A percentile compares a stretch with the other conserved stretches of the same genome.
These are phyloP conservation scores for Rubus parviflorus DNA, from an alignment of 306 rosid genomes.

Conservation along the genomic window DNA sequence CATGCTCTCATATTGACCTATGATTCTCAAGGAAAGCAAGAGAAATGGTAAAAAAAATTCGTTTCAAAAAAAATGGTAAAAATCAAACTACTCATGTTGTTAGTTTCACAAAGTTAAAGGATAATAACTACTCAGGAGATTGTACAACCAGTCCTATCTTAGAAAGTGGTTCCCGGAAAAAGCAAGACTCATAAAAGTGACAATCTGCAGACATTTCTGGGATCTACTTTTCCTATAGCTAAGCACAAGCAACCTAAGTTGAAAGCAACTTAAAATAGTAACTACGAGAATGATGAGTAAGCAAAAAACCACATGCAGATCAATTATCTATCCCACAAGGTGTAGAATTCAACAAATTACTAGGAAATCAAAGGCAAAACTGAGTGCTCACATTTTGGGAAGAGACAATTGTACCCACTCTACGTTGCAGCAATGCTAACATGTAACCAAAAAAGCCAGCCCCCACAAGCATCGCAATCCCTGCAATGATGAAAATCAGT, in stretches of 20 bases:
- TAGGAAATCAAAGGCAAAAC: slow-evolving; percentile 16
- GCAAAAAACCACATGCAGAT: background rate
- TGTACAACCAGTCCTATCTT: background rate
- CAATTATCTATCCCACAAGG: background rate
- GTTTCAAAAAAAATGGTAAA: background rate
- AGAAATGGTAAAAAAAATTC: too few species aligned
- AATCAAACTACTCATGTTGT: background rate
- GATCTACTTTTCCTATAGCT: slow-evolving; percentile 13
- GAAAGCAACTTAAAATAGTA: background rate
- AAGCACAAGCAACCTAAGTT: background rate
- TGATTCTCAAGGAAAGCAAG: background rate
- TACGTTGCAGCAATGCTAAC: slow-evolving; percentile 79
- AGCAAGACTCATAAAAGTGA: slow-evolving; percentile 2
- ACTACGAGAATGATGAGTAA: background rate
- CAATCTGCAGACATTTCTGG: slow-evolving; percentile 7
- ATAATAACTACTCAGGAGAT: background rate
- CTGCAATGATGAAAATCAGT: slow-evolving; percentile 41
- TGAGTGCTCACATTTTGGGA: slow-evolving; percentile 62
- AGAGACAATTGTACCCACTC: slow-evolving; percentile 66
- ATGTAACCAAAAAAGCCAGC: slow-evolving; percentile 94
- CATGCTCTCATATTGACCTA: background rate
- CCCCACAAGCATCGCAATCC: slow-evolving; percentile 70
- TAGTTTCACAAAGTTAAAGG: slow-evolving; percentile 5
- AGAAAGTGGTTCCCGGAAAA: background rate
- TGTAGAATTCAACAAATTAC: slow-evolving; percentile 24